phyloP scores from a whole-genome alignment of 2,329 filamentous ascomycete genomes.

The Drechslerella dactyloides region DNA sequence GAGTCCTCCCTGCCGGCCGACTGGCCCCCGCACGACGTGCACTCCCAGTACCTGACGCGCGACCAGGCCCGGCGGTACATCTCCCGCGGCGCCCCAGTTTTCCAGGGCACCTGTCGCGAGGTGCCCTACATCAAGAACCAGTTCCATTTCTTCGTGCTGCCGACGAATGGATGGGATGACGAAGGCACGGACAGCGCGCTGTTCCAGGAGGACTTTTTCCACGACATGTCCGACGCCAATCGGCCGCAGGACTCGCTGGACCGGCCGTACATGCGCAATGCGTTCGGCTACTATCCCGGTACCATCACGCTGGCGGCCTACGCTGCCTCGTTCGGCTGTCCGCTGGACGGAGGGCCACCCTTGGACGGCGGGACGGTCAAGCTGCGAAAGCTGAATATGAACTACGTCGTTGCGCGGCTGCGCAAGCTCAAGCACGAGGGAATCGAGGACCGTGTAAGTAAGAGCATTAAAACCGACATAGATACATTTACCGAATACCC shows the following conservation, averaged over 20 bases:
- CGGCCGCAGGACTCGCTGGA: constrained; percentile 73
- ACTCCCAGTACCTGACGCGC: constrained; percentile 31
- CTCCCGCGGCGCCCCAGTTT: constrained; percentile 53
- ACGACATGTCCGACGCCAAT: constrained; percentile 55
- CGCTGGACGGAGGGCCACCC: constrained; percentile 60
- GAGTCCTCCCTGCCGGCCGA: constrained; percentile 26
- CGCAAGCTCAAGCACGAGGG: constrained; percentile 59
- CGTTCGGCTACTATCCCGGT: constrained; percentile 70
- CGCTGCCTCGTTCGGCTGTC: constrained; percentile 65
- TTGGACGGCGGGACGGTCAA: constrained; percentile 66
- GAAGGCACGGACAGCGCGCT: constrained; percentile 52
- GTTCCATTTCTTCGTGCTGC: constrained; percentile 53
- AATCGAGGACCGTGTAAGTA: constrained; percentile 59
- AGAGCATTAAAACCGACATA: no score
- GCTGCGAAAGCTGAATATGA: constrained; percentile 57
- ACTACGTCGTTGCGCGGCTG: constrained; percentile 60
- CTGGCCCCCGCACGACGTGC: constrained; percentile 41
- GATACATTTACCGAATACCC: no score
- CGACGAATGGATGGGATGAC: constrained; percentile 55
- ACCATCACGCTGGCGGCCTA: constrained; percentile 76
- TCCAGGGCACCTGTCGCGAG: constrained; percentile 53
- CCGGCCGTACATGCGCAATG: constrained; percentile 74
- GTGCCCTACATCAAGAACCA: constrained; percentile 53
- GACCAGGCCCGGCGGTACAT: constrained; percentile 53
- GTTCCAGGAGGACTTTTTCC: constrained; percentile 55